A percentile compares a stretch with the other conserved stretches of the same genome.
Conservation (phyloP, 2,329 filamentous ascomycete species). For the Tolypocladium pustulatum region DNA sequence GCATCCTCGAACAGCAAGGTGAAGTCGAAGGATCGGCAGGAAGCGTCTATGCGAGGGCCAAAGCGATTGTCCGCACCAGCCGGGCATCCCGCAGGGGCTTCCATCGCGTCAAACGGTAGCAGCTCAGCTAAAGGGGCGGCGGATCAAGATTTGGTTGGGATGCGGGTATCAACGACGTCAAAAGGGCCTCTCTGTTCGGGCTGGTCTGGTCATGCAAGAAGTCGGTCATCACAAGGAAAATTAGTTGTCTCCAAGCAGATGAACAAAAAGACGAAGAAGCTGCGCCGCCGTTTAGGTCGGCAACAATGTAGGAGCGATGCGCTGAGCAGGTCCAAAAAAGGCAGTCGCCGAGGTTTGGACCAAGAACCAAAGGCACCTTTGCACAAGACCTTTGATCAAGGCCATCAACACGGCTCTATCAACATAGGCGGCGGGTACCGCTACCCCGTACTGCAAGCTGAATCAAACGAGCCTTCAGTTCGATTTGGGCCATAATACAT, state of each 20-base stretch:
- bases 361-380: too few species aligned
- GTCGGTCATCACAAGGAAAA: background rate
- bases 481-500: too few species aligned
- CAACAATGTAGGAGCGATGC: background rate
- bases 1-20: background rate
- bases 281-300: background rate
- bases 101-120: background rate
- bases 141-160: background rate
- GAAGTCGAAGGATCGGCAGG: background rate
- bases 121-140: background rate
- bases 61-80: background rate
- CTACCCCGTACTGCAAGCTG: too few species aligned
- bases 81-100: too few species aligned
- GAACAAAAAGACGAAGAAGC: background rate
- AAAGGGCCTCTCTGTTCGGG: background rate
- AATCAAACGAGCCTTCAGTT: too few species aligned
- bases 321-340: too few species aligned
- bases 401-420: too few species aligned
- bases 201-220: background rate
- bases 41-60: background rate
- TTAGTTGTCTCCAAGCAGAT: background rate
- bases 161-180: background rate
- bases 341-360: too few species aligned
- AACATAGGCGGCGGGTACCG: too few species aligned
- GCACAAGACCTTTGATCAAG: too few species aligned